Conservation (phyloP, 768 basidiomycete genomes). For the Strobilomyces dryophilus region DNA sequence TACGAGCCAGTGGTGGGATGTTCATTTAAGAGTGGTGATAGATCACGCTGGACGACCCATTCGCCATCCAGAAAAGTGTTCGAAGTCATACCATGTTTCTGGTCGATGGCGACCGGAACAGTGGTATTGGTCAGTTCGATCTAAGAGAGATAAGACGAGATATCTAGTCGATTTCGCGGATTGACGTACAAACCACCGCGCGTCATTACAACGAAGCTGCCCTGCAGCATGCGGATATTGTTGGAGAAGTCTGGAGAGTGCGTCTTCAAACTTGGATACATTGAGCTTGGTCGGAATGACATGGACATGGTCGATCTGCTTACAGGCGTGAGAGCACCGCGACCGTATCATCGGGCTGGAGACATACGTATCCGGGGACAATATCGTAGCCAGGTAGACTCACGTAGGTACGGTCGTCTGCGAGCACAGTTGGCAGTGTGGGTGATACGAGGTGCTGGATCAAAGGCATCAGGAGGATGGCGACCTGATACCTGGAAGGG, state of each 20-base stretch:
- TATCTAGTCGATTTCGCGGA: background rate
- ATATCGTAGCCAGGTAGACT: conserved; percentile 23
- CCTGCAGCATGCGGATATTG: conserved; percentile 15
- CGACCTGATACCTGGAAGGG: too few relatives aligned
- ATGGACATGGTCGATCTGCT: conserved; percentile 5
- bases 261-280: background rate
- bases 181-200: conserved; percentile 19
- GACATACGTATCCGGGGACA: conserved; percentile 17
- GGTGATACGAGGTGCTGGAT: conserved; percentile 13
- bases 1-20: too few relatives aligned
- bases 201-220: conserved; percentile 10
- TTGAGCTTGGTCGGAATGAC: conserved; percentile 13
- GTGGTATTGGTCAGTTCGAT: conserved; percentile 21
- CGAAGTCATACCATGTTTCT: conserved; percentile 3
- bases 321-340: background rate
- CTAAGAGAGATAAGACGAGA: conserved; percentile 8
- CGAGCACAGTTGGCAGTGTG: too few relatives aligned
- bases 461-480: background rate
- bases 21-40: conserved; percentile 16
- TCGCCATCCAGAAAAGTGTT: conserved; percentile 16
- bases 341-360: background rate
- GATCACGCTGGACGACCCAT: conserved; percentile 25
- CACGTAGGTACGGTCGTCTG: background rate
- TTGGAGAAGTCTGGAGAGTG: too few relatives aligned
- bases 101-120: conserved; percentile 12